These are phyloP conservation scores for Candida methanosorbosa DNA, from an alignment of 805 yeast genomes.

Conservation along the genomic window DNA sequence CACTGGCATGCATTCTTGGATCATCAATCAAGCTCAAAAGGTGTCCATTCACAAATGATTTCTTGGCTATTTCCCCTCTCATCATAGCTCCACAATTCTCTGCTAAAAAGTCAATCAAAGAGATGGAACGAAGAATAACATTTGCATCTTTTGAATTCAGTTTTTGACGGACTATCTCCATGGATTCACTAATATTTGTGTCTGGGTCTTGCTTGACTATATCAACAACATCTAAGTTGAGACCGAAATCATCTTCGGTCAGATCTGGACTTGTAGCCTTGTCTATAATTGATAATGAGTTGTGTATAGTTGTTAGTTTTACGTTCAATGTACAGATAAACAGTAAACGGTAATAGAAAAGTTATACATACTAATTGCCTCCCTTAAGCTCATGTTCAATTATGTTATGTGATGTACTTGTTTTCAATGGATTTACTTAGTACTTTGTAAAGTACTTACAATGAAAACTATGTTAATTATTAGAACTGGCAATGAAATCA, in stretches of 20 bases:
- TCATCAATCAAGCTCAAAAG: constrained; percentile 45
- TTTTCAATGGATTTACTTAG: too few species aligned
- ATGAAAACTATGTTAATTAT: too few species aligned
- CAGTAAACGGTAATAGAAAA: too few species aligned
- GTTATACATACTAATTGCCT: background rate
- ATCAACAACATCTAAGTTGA: constrained; percentile 59
- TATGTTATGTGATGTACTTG: too few species aligned
- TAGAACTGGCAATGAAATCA: too few species aligned
- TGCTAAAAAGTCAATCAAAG: constrained; percentile 51
- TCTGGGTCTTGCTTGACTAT: constrained; percentile 54
- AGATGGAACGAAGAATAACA: constrained; percentile 49
- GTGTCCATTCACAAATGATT: constrained; percentile 35
- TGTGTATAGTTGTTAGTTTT: too few species aligned
- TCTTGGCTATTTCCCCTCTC: constrained; percentile 54
- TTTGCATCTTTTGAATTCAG: constrained; percentile 52
- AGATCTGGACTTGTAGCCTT: constrained; percentile 56
- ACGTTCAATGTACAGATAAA: too few species aligned
- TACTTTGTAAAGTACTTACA: too few species aligned
- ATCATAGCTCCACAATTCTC: constrained; percentile 72
- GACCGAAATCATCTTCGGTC: constrained; percentile 61
- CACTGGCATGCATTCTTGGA: constrained; percentile 50
- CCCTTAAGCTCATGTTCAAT: background rate
- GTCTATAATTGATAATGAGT: too few species aligned
- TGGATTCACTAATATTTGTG: constrained; percentile 38
- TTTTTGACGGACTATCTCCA: constrained; percentile 37